Evolutionary conservation across 805 yeast species (phyloP), one percentile per base, ranked within the genome.

Genomic region (Suhomyces faveliae): DNA sequence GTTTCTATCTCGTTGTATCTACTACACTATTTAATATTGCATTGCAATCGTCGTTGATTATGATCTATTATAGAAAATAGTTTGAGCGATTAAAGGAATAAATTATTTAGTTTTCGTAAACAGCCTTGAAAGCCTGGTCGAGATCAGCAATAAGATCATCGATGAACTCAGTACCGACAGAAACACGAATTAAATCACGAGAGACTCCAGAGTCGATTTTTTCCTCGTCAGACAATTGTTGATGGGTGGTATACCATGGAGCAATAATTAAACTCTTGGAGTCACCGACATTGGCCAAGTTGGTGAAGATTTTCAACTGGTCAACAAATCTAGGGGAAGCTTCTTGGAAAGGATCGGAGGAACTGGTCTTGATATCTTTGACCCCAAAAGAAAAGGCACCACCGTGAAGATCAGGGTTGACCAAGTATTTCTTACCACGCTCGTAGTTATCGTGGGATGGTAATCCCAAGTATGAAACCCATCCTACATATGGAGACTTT

Each of bases 251-350:
- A 71, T 80, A 89, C 78, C 85, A 91, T 55, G 99, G 99, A 46
- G 97, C 91, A 68, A 92, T 92, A 49, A 92, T 96, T 64, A 92
- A 79, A 40, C 98, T 89, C 76, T 92, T 94, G 43, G 92, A 84
- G 63, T 92, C 99, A 64, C 99, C 99, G 50, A 92, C 97, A 62
- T 92, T 92, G 43, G 99, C 98, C 64, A 94, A 81, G 74, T 90
- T 88, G 25, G 96, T 85, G 48, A 96, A 95, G 49, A 94, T 71
- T 69, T 89, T 81, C 68, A 94, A 80, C 58, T 71, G 73, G 68
- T 91, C 96, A 51, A 89, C 96, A 51, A 90, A 89, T 58, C 76
- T 79, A 46, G 92, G 91, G 58, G 96, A 89, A 35, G 91, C 81
- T 55, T 83, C 86, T 58, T 81, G 65, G 74, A 87, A 88, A 56